A percentile compares a stretch with the other conserved stretches of the same genome.
Evolutionary conservation across 495 filamentous ascomycete species (phyloP).

Genomic region (Paragyromitra xinjiangensis): DNA sequence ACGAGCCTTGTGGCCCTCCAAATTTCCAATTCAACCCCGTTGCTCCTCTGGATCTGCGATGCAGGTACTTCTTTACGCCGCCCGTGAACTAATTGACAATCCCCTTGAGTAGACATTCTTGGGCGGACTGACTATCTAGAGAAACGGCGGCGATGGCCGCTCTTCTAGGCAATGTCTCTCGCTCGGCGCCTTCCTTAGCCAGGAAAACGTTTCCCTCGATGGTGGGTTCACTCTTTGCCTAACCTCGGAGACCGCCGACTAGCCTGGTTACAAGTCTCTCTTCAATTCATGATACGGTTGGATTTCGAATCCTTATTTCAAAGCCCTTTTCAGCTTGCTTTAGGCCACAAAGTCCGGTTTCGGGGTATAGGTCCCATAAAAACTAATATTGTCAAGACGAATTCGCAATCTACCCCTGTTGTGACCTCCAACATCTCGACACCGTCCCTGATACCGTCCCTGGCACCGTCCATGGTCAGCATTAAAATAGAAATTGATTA

Average conservation of each 20-base stretch:
- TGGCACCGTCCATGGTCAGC: no score
- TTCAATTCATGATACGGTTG: conserved; percentile 8
- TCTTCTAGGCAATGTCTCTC: background rate
- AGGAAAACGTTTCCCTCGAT: background rate
- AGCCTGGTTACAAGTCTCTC: background rate
- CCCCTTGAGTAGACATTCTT: background rate
- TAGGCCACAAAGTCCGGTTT: background rate
- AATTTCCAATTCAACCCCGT: conserved; percentile 4
- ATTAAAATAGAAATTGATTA: no score
- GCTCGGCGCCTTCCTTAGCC: conserved; percentile 8
- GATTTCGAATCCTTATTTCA: conserved; percentile 47
- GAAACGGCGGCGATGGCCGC: conserved; percentile 19
- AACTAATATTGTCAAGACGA: background rate
- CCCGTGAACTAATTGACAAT: background rate
- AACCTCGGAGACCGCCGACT: conserved; percentile 26
- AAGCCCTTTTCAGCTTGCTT: background rate
- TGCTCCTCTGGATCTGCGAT: conserved; percentile 9
- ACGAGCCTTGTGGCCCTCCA: background rate
- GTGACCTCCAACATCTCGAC: background rate
- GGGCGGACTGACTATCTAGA: background rate
- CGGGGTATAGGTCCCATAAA: background rate
- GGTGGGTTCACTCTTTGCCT: background rate
- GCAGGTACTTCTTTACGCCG: conserved; percentile 25
- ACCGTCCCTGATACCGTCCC: background rate
- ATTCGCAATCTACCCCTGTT: background rate